Conservation (phyloP, 495 filamentous ascomycete species). For the Cryomyces antarcticus region DNA sequence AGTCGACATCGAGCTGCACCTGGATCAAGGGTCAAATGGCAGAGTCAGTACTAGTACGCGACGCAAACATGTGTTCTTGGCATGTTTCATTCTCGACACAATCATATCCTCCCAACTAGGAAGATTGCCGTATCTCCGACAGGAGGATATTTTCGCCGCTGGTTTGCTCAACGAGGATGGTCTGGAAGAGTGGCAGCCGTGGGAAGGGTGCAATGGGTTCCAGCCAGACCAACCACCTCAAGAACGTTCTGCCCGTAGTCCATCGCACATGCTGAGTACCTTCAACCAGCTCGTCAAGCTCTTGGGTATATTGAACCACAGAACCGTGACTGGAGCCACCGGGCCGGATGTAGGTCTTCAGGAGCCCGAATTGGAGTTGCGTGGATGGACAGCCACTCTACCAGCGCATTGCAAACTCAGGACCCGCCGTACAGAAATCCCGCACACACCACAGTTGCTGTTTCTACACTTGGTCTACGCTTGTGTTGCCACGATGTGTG, state of each 20-base stretch:
- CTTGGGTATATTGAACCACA: constrained; percentile 25
- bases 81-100: constrained; percentile 47
- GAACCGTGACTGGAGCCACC: no score
- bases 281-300: constrained; percentile 38
- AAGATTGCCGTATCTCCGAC: constrained; percentile 30
- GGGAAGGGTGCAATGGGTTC: constrained; percentile 29
- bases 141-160: constrained; percentile 25
- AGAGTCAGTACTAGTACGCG: constrained; percentile 4
- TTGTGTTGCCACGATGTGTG: no score
- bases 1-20: constrained; percentile 26
- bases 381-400: no score
- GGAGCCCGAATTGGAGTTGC: no score
- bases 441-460: no score
- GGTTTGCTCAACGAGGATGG: constrained; percentile 38
- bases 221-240: constrained; percentile 15
- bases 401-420: no score
- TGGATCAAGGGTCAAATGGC: constrained; percentile 1
- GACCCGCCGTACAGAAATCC: no score
- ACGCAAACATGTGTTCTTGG: constrained; percentile 32
- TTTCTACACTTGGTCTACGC: no score
- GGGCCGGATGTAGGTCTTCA: no score
- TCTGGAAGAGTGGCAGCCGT: constrained; percentile 53
- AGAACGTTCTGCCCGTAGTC: constrained; percentile 23
- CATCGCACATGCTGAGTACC: constrained; percentile 37
- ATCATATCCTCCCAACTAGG: constrained; percentile 35